phyloP scores from a whole-genome alignment of 331 rosid genomes.

The Prunus yedoensis region DNA sequence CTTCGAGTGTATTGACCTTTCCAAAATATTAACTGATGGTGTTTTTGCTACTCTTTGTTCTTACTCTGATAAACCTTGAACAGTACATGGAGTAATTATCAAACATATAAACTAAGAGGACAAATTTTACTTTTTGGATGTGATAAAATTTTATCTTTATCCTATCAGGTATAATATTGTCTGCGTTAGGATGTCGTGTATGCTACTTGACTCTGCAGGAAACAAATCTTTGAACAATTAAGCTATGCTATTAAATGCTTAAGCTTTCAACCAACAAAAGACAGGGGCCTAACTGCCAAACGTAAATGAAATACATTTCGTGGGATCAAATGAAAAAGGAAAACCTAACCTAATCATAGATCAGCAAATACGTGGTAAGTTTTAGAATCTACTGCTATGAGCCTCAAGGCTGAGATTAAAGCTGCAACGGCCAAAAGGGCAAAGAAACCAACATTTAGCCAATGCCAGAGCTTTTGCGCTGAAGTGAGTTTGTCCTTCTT shows the following conservation, averaged over 20 bases:
- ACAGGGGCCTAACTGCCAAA: not conserved
- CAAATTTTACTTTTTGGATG: not conserved
- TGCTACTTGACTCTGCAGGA: not conserved
- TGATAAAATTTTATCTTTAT: too few relatives aligned
- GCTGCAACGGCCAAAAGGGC: constrained; percentile 71
- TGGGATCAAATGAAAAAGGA: not conserved
- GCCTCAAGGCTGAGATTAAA: constrained; percentile 72
- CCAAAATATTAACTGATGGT: not conserved
- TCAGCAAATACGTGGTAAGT: constrained; percentile 76
- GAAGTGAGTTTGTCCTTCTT: constrained; percentile 60
- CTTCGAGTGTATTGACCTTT: too few relatives aligned
- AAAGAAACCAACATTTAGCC: constrained; percentile 83
- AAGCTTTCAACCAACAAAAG: not conserved
- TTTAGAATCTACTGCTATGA: constrained; percentile 79
- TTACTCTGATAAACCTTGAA: too few relatives aligned
- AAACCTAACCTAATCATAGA: constrained; percentile 35
- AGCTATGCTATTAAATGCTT: not conserved
- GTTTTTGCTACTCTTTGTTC: not conserved
- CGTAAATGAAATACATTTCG: not conserved
- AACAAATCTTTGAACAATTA: not conserved
- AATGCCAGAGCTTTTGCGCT: constrained; percentile 78
- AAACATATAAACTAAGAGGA: too few relatives aligned
- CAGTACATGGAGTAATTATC: too few relatives aligned
- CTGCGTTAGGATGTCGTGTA: not conserved
- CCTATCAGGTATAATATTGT: not conserved